Percentiles rank a stretch among this genome's conserved stretches.
phyloP scores from a whole-genome alignment of 306 rosid genomes.

The Alnus rubra region DNA sequence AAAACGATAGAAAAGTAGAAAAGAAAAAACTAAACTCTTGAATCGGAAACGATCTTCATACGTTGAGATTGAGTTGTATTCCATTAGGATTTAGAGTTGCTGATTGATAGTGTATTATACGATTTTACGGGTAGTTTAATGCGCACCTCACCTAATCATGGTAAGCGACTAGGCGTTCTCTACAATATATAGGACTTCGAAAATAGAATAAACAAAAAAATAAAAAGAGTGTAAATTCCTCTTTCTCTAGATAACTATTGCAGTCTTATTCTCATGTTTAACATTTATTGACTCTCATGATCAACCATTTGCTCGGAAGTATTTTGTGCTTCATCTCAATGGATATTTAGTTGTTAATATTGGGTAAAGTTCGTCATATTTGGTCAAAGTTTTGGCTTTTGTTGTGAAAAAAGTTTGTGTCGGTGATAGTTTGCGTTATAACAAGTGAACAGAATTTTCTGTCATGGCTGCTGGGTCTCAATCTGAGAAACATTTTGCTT shows the following conservation, averaged over 20 bases:
- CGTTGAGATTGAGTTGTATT: background rate
- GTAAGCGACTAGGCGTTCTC: too few relatives aligned
- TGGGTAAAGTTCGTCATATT: background rate
- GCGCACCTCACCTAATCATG: too few relatives aligned
- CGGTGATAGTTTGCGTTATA: too few relatives aligned
- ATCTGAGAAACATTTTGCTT: background rate
- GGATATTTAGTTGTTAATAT: background rate
- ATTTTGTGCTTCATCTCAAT: background rate
- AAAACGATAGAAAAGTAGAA: background rate
- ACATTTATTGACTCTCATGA: background rate
- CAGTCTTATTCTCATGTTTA: background rate
- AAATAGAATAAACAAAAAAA: too few relatives aligned
- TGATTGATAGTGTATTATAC: too few relatives aligned
- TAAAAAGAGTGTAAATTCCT: too few relatives aligned
- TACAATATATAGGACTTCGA: too few relatives aligned
- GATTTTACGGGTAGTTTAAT: too few relatives aligned
- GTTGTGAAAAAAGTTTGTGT: background rate
- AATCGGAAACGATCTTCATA: background rate
- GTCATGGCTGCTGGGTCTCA: background rate
- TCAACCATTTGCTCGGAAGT: background rate
- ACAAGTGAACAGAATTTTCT: background rate
- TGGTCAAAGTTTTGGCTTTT: background rate
- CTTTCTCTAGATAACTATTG: background rate
- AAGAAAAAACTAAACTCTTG: too few relatives aligned
- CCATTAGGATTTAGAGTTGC: background rate